Evolutionary conservation across 1,284 basidiomycete genomes (phyloP).

Genomic region (Flammula alnicola): DNA sequence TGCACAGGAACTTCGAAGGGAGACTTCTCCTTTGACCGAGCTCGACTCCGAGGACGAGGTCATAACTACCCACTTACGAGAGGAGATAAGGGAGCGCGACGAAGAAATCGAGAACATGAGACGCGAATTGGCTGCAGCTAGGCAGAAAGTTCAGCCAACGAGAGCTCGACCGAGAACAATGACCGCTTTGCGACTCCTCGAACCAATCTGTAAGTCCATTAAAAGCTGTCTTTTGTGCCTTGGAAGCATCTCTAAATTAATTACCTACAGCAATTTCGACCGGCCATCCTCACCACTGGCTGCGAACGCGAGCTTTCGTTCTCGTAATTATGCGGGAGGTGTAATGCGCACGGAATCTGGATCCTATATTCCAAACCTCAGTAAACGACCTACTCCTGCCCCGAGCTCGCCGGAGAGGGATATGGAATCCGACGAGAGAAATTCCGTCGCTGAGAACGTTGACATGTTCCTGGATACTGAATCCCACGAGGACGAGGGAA

Average conservation of each 20-base stretch:
- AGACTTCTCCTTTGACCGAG: constrained; percentile 35
- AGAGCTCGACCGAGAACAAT: constrained; percentile 1
- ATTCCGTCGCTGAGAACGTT: constrained; percentile 20
- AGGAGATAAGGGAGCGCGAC: constrained; percentile 31
- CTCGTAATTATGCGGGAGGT: constrained; percentile 13
- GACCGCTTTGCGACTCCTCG: constrained; percentile 8
- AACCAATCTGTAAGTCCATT: constrained; percentile 10
- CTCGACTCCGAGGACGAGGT: constrained; percentile 33
- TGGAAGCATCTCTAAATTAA: constrained; percentile 5
- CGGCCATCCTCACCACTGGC: constrained; percentile 9
- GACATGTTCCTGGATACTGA: constrained; percentile 7
- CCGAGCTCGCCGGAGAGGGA: constrained; percentile 39
- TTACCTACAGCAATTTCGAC: constrained; percentile 7
- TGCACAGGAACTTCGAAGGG: constrained; percentile 18
- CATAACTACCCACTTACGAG: constrained; percentile 1
- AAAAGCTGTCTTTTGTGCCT: not conserved
- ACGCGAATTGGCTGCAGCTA: constrained; percentile 15
- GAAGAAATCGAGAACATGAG: constrained; percentile 28
- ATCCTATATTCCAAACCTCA: constrained; percentile 48
- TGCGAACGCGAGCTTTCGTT: not conserved
- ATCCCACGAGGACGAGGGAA: not conserved
- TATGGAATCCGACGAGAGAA: constrained; percentile 1
- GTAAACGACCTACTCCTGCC: constrained; percentile 54
- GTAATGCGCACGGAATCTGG: constrained; percentile 51
- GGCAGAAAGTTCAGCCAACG: constrained; percentile 7